Evolutionary conservation across 1,284 basidiomycete genomes (phyloP).

Genomic region (Cystobasidiaceae sp.): DNA sequence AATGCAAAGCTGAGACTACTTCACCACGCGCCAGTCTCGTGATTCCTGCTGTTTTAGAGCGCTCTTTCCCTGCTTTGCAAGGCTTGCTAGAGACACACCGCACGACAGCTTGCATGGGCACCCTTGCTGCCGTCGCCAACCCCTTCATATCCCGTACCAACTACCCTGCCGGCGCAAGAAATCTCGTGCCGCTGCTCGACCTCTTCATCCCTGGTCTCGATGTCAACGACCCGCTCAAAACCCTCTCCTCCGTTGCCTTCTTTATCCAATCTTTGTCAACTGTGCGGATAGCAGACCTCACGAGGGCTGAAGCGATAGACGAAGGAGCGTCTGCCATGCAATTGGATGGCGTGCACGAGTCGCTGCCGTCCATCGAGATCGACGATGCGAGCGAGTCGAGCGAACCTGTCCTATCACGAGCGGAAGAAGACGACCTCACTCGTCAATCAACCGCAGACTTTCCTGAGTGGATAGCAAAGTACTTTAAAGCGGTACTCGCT

Average conservation of each 20-base stretch:
- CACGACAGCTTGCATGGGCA: slow-evolving; percentile 82
- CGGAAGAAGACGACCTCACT: slow-evolving; percentile 67
- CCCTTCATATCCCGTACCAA: slow-evolving; percentile 71
- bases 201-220: slow-evolving; percentile 88
- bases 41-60: slow-evolving; percentile 87
- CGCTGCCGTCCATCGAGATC: slow-evolving; percentile 34
- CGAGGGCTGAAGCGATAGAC: slow-evolving; percentile 43
- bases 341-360: slow-evolving; percentile 33
- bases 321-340: slow-evolving; percentile 30
- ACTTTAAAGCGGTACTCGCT: slow-evolving; percentile 77
- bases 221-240: slow-evolving; percentile 90
- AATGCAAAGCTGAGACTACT: not conserved
- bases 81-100: slow-evolving; percentile 91
- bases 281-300: slow-evolving; percentile 75
- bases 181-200: slow-evolving; percentile 81
- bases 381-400: slow-evolving; percentile 47
- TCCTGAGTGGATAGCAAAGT: slow-evolving; percentile 83
- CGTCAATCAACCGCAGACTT: slow-evolving; percentile 73
- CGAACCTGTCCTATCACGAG: slow-evolving; percentile 55
- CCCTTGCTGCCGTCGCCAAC: slow-evolving; percentile 72
- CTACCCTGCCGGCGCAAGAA: slow-evolving; percentile 78
- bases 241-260: slow-evolving; percentile 52
- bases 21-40: slow-evolving; percentile 58
- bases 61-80: slow-evolving; percentile 85
- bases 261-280: slow-evolving; percentile 41